Percentiles rank a stretch among this genome's conserved stretches.
Conservation (phyloP, 257 asterid species). For the Solanum bulbocastanum region DNA sequence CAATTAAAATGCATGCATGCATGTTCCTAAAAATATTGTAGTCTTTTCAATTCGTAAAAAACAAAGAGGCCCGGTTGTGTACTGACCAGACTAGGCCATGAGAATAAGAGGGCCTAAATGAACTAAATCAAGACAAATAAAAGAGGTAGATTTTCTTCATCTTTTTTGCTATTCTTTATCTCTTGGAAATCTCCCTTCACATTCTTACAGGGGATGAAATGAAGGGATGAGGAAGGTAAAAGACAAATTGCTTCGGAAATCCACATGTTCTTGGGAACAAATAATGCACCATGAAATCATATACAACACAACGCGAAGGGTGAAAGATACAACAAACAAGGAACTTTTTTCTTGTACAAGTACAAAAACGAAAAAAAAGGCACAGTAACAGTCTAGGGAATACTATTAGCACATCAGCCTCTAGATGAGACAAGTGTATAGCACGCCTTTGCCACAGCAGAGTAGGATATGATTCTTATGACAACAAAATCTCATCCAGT, state of each 20-base stretch:
- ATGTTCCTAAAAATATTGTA: no score
- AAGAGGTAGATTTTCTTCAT: no score
- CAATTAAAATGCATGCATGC: no score
- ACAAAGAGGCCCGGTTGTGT: no score
- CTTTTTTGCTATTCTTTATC: not conserved
- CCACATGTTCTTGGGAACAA: not conserved
- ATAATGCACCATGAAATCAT: not conserved
- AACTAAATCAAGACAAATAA: no score
- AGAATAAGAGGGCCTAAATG: no score
- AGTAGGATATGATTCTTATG: not conserved
- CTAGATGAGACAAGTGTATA: not conserved
- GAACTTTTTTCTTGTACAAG: not conserved
- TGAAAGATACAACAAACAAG: not conserved
- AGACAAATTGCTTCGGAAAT: not conserved
- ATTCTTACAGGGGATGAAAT: not conserved
- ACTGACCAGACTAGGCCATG: no score
- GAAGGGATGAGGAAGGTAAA: not conserved
- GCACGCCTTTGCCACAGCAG: not conserved
- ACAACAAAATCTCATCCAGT: not conserved
- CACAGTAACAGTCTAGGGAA: not conserved
- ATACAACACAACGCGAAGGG: not conserved
- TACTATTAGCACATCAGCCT: not conserved
- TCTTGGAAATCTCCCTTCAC: not conserved
- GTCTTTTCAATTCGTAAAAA: no score
- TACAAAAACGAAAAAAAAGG: not conserved